Base-by-base conservation (phyloP, 106 monocot species). In the Apostasia ramifera region DNA sequence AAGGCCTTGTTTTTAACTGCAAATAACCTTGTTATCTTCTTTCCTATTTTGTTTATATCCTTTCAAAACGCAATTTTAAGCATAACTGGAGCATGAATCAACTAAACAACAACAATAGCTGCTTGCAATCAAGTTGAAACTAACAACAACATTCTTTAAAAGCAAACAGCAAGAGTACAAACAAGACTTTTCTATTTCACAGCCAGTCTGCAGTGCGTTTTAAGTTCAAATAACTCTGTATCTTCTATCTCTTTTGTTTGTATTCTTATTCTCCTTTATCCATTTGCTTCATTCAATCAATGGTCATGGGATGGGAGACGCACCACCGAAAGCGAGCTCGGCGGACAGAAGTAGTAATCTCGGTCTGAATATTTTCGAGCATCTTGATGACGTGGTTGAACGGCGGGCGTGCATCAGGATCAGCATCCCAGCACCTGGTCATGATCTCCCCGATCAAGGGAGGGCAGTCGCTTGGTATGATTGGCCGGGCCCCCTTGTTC, bases 281-380 rank as follows among this genome's bases (percentile, higher is more conserved):
- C 13, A 10, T n/a, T n/a, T 2, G 12, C 56, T 56, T n/a, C 56
- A 8, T 56, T 59, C 53, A 80, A 50, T 68, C 61, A 11, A 55
- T 78, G 43, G 78, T 73, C 78, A 73, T 78, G 4, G 78, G 78
- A 13, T 79, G 68, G 2, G 79, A 39, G 48, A 79, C 43, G 69
- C 79, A 79, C n/a, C 79, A 79, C 3, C 74, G 12, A 69, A 79
- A 79, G 8, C 79, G 69, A 3, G 79, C 79, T 15, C 57, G 69
- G 52, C 73, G 72, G 38, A 73, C 68, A 1, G 68, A 54, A 2
- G 47, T 49, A 2, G 56, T 56, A 8, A 74, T 57, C 39, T 74
- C 73, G 0, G 40, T 13, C 50, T 70, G 66, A 1, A 57, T 73
- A 40, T 38, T 54, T 62, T 79, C 70, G 6, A 79, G 79, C 55